Evolutionary conservation across 306 rosid species (phyloP).

Genomic region (Neltuma alba): DNA sequence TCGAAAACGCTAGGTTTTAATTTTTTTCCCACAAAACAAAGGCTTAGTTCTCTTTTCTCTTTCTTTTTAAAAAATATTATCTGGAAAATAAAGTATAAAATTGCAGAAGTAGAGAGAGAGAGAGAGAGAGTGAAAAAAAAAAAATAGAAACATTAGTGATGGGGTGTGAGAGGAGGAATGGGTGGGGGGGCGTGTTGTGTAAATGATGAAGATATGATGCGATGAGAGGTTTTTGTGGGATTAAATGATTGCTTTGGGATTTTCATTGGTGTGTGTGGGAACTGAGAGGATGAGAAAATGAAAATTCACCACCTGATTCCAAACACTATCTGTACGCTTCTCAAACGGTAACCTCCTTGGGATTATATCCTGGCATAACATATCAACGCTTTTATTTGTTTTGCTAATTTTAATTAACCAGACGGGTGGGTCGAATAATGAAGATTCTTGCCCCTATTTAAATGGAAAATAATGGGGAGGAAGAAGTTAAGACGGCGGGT

Average conservation of each 20-base stretch:
- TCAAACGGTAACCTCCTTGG: not conserved
- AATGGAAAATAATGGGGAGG: constrained; percentile 10
- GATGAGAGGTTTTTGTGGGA: not conserved
- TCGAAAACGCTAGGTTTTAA: constrained; percentile 88
- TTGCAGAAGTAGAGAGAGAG: not conserved
- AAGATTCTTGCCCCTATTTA: too few relatives aligned
- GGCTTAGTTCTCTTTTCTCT: not conserved
- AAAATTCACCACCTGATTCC: not conserved
- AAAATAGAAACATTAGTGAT: constrained; percentile 25
- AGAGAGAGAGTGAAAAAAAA: not conserved
- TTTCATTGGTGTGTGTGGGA: constrained; percentile 35
- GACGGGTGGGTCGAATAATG: constrained; percentile 31
- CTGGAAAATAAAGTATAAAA: not conserved
- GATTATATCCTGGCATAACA: not conserved
- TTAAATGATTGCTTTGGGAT: constrained; percentile 6
- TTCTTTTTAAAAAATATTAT: not conserved
- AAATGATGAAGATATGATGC: not conserved
- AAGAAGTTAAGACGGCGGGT: not conserved
- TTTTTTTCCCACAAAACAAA: not conserved
- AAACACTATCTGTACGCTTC: not conserved
- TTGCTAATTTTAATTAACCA: too few relatives aligned
- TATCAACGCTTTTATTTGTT: too few relatives aligned
- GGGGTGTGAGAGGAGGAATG: constrained; percentile 35
- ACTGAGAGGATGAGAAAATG: not conserved
- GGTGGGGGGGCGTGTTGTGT: constrained; percentile 44